These are phyloP conservation scores for Hypoxylon perforatum DNA, from an alignment of 495 filamentous ascomycete species.

Conservation along the genomic window DNA sequence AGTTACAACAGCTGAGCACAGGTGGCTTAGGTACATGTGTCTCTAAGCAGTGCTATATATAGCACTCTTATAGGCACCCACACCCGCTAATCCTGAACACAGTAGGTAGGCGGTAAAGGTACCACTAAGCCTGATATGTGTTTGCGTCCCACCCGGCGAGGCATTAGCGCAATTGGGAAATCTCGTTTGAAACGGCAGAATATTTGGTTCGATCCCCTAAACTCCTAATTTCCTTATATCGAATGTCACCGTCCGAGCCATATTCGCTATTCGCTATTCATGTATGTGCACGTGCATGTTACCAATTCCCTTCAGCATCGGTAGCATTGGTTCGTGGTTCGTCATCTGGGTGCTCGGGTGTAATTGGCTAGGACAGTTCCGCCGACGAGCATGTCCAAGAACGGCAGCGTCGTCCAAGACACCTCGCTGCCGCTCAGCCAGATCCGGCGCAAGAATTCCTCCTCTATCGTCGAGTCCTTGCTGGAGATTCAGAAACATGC, in stretches of 20 bases:
- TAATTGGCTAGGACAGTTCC: slow-evolving; percentile 9
- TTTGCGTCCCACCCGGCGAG: neutral
- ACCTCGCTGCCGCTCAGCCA: slow-evolving; percentile 42
- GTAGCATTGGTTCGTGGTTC: no score
- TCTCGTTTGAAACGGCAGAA: slow-evolving; percentile 6
- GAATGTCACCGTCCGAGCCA: neutral
- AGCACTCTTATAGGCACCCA: no score
- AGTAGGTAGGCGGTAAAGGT: neutral
- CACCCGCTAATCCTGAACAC: neutral
- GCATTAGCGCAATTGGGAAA: slow-evolving; percentile 1
- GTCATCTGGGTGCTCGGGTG: slow-evolving; percentile 13
- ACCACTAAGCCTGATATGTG: neutral
- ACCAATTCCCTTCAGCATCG: slow-evolving; percentile 1
- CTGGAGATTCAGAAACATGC: slow-evolving; percentile 40
- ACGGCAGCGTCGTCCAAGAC: slow-evolving; percentile 44
- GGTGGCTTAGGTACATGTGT: neutral
- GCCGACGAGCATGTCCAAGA: slow-evolving; percentile 42
- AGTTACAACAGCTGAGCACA: no score
- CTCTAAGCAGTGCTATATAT: neutral
- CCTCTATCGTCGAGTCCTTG: slow-evolving; percentile 40
- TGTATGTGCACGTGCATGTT: neutral
- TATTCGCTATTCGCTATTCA: no score
- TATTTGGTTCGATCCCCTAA: neutral
- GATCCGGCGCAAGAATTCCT: slow-evolving; percentile 36
- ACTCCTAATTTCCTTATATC: neutral